Evolutionary conservation across 1,139 yeast species (phyloP), one percentile per base, ranked within the genome.

Genomic region (Pichia sp.): DNA sequence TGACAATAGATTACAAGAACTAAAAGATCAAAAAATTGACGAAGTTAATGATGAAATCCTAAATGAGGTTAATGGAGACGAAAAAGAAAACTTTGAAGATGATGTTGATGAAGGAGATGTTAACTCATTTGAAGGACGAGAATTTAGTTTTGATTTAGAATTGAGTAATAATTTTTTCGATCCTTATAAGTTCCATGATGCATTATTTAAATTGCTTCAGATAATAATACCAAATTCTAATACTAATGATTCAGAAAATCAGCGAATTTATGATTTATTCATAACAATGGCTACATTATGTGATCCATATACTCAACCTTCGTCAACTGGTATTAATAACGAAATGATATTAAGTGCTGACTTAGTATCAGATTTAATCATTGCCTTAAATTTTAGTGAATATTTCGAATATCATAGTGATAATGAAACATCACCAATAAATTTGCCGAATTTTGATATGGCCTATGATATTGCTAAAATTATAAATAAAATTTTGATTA

Each of bases 11-110:
- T n/a, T n/a, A n/a, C n/a, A n/a, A n/a, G n/a, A n/a, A 8, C 3
- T 11, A 11, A 30, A n/a, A n/a, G n/a, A 92, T 43, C 87, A 87
- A 51, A 87, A 86, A 60, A 89, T 92, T 39, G 84, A 90, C 39
- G 94, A 85, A 57, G 90, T 95, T n/a, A 92, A 90, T 65, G 98
- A 90, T 63, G 73, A 79, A 42, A 67, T 87, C 33, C 89, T 40
- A 38, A 30, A 49, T 42, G 33, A 39, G 35, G 37, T 39, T 20
- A 39, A 40, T 3, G 48, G 48, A 16, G 28, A 29, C 6, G 16
- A 16, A 20, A 28, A 27, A 6, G 29, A 30, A 2, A 31, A 10
- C 6, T 4, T 10, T 8, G 25, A 37, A 10, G 24, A 39, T 11
- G 40, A 35, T 26, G 35, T 29, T 10, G 47, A 42, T 11, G 36